These are phyloP conservation scores for Aspergillus sp. DNA, from an alignment of 2,329 filamentous ascomycete species.

Conservation along the genomic window DNA sequence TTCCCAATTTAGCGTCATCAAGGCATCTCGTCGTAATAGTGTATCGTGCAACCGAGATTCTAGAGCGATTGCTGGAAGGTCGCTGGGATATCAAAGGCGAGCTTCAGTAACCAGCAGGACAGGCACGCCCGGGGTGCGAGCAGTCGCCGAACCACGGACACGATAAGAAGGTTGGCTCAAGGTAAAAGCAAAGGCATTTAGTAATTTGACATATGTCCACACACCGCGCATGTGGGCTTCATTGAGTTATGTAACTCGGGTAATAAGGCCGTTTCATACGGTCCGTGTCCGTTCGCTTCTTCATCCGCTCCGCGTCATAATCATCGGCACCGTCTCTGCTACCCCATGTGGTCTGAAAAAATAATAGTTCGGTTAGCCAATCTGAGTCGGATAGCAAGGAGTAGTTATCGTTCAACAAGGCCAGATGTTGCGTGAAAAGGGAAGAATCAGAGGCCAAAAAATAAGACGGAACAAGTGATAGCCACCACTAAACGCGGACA, in stretches of 20 bases:
- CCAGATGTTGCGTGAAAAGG: background rate
- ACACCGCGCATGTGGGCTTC: slow-evolving; percentile 11
- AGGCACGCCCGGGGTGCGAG: background rate
- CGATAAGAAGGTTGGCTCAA: background rate
- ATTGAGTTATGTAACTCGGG: slow-evolving; percentile 34
- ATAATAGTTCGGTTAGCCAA: slow-evolving; percentile 2
- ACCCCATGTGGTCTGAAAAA: slow-evolving; percentile 82
- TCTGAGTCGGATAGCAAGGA: background rate
- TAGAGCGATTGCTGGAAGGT: background rate
- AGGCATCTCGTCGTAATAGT: slow-evolving; percentile 18
- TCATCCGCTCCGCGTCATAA: slow-evolving; percentile 73
- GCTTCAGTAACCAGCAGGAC: background rate
- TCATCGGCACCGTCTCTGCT: slow-evolving; percentile 88
- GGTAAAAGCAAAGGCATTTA: background rate
- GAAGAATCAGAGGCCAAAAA: background rate
- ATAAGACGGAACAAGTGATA: background rate
- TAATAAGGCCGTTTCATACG: slow-evolving; percentile 37
- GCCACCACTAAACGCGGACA: background rate
- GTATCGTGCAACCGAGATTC: background rate
- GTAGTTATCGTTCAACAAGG: background rate
- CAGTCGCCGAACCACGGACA: background rate
- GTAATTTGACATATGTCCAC: background rate
- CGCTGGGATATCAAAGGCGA: background rate
- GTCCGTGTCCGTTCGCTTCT: slow-evolving; percentile 40
- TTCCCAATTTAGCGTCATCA: slow-evolving; percentile 12